Evolutionary conservation across 768 basidiomycete species (phyloP).

Genomic region (Mycena capillaripes): DNA sequence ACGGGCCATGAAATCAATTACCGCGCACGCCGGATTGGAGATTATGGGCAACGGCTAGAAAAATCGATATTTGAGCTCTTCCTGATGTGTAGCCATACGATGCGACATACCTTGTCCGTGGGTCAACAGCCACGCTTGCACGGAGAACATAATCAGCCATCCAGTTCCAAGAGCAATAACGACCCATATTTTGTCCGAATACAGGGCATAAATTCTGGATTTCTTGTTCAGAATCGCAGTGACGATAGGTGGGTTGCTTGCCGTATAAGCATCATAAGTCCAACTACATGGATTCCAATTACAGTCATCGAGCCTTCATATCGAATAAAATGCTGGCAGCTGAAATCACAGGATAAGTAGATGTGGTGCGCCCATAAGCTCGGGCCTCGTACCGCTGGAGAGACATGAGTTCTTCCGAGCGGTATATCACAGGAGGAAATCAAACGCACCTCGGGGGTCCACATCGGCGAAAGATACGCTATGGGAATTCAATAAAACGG

Average conservation of each 20-base stretch:
- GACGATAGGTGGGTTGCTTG: too few species aligned
- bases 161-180: slow-evolving; percentile 46
- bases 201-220: slow-evolving; percentile 52
- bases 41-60: slow-evolving; percentile 57
- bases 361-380: too few species aligned
- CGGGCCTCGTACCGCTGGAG: slow-evolving; percentile 22
- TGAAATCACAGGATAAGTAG: slow-evolving; percentile 32
- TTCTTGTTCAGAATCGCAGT: slow-evolving; percentile 19
- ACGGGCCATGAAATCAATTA: too few species aligned
- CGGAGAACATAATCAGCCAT: slow-evolving; percentile 57
- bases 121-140: slow-evolving; percentile 68
- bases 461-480: background rate
- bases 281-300: slow-evolving; percentile 67
- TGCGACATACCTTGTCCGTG: slow-evolving; percentile 61
- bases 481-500: background rate
- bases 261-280: slow-evolving; percentile 73
- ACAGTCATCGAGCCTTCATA: slow-evolving; percentile 69
- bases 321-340: slow-evolving; percentile 61
- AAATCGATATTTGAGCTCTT: slow-evolving; percentile 11
- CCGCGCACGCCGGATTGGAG: slow-evolving; percentile 56
- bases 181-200: slow-evolving; percentile 49
- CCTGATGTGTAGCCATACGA: too few species aligned
- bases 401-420: background rate
- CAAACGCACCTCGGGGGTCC: slow-evolving; percentile 43
- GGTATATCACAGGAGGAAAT: background rate